phyloP scores from a whole-genome alignment of 371 early-diverging fungal species.

The Apophysomyces sp. region DNA sequence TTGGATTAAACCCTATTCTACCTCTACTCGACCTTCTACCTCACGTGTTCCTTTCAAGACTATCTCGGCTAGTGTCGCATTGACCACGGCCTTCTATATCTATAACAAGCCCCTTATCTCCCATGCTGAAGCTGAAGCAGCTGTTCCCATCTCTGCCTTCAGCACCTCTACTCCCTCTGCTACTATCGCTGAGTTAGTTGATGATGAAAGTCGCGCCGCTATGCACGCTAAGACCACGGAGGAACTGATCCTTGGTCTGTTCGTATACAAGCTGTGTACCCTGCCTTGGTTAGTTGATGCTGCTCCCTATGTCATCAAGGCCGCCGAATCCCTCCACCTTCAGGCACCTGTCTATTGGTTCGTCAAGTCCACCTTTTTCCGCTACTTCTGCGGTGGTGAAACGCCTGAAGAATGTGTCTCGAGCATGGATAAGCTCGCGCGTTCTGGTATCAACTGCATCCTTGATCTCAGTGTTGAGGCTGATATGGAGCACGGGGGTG shows the following conservation, averaged over 20 bases:
- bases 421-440: conserved; percentile 69
- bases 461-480: conserved; percentile 85
- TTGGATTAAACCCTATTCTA: background rate
- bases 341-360: conserved; percentile 62
- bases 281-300: conserved; percentile 41
- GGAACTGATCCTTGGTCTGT: conserved; percentile 30
- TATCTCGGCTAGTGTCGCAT: conserved; percentile 17
- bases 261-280: conserved; percentile 40
- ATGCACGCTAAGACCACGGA: conserved; percentile 47
- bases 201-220: conserved; percentile 47
- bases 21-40: conserved; percentile 2
- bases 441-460: conserved; percentile 76
- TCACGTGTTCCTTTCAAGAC: conserved; percentile 12
- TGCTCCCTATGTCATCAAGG: conserved; percentile 45
- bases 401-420: conserved; percentile 74
- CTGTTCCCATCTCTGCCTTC: conserved; percentile 30
- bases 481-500: conserved; percentile 59
- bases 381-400: conserved; percentile 91
- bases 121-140: conserved; percentile 14
- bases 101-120: conserved; percentile 6
- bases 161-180: conserved; percentile 24
- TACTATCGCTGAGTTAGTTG: conserved; percentile 26
- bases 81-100: conserved; percentile 15
- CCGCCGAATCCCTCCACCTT: conserved; percentile 61
- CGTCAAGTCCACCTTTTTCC: conserved; percentile 85